Evolutionary conservation across 495 filamentous ascomycete genomes (phyloP), one percentile per base, ranked within the genome.

Genomic region (Penicillium egyptiacum): DNA sequence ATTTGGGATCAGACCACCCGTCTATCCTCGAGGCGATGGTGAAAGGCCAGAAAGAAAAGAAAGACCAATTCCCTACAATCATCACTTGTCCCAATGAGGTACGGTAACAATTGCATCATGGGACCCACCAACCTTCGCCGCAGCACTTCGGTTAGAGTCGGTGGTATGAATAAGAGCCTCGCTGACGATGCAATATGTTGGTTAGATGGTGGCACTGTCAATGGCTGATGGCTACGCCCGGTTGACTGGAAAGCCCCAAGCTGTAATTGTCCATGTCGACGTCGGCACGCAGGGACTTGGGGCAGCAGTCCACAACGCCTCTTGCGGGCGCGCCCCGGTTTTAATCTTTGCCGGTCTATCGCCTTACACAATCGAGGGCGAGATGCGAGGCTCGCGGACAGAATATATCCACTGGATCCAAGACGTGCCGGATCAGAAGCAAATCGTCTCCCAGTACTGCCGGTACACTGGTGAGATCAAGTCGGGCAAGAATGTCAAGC

Each of bases 401-500:
- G 93, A 97, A 72, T 97, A 93, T 68, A 98, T 96, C 65, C 93
- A 98, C 66, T 98, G 93, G 90, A 92, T 96, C 40, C 93, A 98
- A 66, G 90, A 98, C 73, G 90, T 97, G 7, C 93, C 92, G 1
- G 91, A 98, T 59, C 93, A 98, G 74, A 92, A 90, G 68, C 86
- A 88, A 69, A 96, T 98, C 57, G 79, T 98, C 12, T 81, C 82
- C 3, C 93, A 98, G 72, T 98, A 98, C 69, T 97, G 93, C 68
- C 84, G 93, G n/a, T 98, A 96, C 68, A 76, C 87, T 0, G 91
- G 79, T 1, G 93, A 98, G 70, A 84, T 98, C 65, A 96, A 96
- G 72, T 88, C 88, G 6, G 92, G 92, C 4, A 86, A 86, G 67
- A 97, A 98, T 67, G 85, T 97, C 39, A 98, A 98, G 75, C 93